Evolutionary conservation across 2,329 filamentous ascomycete species (phyloP).

Genomic region (Aureobasidium sp.): DNA sequence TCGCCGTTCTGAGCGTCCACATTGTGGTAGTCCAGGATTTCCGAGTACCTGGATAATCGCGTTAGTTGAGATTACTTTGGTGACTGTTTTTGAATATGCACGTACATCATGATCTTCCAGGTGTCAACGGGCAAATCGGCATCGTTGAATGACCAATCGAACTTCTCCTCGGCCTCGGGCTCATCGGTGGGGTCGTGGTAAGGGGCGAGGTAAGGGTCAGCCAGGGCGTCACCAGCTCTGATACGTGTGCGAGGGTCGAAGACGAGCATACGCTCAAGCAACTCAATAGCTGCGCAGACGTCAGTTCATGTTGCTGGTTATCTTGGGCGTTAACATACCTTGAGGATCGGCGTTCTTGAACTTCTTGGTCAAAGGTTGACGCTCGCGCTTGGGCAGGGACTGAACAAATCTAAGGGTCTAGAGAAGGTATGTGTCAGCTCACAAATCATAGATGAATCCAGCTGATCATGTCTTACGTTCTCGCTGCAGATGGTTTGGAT

Average conservation of each 20-base stretch:
- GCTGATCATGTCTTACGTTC: constrained; percentile 54
- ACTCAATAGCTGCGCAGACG: constrained; percentile 64
- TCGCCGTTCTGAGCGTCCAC: constrained; percentile 53
- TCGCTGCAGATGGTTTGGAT: constrained; percentile 98
- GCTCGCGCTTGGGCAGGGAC: constrained; percentile 88
- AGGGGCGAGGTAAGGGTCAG: constrained; percentile 87
- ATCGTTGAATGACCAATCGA: constrained; percentile 99
- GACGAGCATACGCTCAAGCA: constrained; percentile 94
- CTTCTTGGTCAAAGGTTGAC: constrained; percentile 77
- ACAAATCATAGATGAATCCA: background rate
- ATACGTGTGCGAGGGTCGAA: constrained; percentile 97
- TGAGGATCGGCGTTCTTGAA: constrained; percentile 90
- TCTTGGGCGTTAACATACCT: constrained; percentile 49
- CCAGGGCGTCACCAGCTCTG: constrained; percentile 75
- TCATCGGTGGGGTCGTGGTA: constrained; percentile 98
- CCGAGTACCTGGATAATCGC: constrained; percentile 70
- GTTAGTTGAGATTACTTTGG: background rate
- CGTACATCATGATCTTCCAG: constrained; percentile 99
- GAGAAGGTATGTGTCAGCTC: background rate
- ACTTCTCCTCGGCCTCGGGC: constrained; percentile 91
- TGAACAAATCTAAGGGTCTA: constrained; percentile 95
- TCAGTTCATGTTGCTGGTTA: constrained; percentile 19
- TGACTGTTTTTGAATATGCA: background rate
- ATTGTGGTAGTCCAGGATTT: constrained; percentile 98
- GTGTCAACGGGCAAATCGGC: constrained; percentile 94